Conservation (phyloP, 352 stramenopile species). For the Globisporangium takayamanum region DNA sequence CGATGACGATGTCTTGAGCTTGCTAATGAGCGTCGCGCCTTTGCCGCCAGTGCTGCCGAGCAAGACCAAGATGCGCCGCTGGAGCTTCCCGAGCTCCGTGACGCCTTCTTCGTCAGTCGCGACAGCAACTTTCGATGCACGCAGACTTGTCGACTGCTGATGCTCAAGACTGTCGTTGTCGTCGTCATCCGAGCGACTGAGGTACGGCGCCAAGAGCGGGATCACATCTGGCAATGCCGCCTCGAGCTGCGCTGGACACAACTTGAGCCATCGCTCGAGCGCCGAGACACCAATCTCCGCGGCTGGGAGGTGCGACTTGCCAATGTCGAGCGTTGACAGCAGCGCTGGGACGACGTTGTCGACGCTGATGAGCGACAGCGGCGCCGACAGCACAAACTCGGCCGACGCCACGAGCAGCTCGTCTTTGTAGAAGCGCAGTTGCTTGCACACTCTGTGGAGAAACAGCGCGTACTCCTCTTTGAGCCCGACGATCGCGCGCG, state of each 20-base stretch:
- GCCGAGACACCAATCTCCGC: constrained; percentile 44
- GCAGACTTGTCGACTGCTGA: neutral
- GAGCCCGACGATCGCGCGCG: neutral
- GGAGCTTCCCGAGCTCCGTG: constrained; percentile 37
- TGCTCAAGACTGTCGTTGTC: constrained; percentile 11
- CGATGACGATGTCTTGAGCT: constrained; percentile 11
- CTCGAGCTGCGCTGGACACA: constrained; percentile 22
- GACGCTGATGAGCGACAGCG: constrained; percentile 28
- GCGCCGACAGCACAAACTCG: constrained; percentile 53
- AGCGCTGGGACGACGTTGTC: constrained; percentile 28
- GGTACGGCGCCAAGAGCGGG: constrained; percentile 41
- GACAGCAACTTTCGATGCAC: constrained; percentile 5
- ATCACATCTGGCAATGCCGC: constrained; percentile 31
- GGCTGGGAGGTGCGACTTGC: constrained; percentile 52
- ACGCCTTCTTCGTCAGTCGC: constrained; percentile 11
- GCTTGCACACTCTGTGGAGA: constrained; percentile 27
- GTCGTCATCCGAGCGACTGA: constrained; percentile 33
- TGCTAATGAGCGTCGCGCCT: constrained; percentile 40
- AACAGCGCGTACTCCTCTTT: constrained; percentile 37
- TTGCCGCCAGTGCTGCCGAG: constrained; percentile 48
- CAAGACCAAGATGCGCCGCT: constrained; percentile 54
- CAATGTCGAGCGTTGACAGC: constrained; percentile 47
- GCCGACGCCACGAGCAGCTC: constrained; percentile 59
- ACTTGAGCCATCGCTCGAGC: constrained; percentile 51
- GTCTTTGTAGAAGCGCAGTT: constrained; percentile 71